A percentile compares a stretch with the other conserved stretches of the same genome.
Evolutionary conservation across 2,329 filamentous ascomycete species (phyloP).

Genomic region (Fusarium stilboides): DNA sequence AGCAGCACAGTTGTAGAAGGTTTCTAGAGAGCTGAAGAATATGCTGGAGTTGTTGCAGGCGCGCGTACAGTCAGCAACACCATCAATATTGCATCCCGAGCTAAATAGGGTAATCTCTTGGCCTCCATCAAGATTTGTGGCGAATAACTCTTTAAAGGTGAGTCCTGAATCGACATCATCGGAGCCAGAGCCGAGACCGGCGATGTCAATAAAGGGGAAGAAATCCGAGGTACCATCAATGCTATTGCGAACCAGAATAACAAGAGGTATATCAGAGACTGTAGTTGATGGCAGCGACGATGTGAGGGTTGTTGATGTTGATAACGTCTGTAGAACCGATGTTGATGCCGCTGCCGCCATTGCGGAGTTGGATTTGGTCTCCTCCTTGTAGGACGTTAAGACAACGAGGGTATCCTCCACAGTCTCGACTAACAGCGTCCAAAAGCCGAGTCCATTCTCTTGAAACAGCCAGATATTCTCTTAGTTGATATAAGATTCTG

Average conservation of each 20-base stretch:
- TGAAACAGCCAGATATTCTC: not conserved
- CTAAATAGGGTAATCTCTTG: conserved; percentile 53
- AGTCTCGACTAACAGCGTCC: conserved; percentile 26
- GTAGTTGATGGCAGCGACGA: conserved; percentile 23
- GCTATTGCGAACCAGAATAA: conserved; percentile 49
- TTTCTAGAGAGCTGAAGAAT: conserved; percentile 56
- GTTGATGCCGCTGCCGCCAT: conserved; percentile 38
- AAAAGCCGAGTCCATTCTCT: conserved; percentile 19
- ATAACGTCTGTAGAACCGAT: conserved; percentile 28
- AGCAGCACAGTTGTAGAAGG: conserved; percentile 59
- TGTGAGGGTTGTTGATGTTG: conserved; percentile 23
- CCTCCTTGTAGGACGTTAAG: not conserved
- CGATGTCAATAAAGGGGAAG: conserved; percentile 57
- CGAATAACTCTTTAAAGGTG: conserved; percentile 55
- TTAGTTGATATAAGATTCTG: too few species aligned
- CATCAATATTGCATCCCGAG: conserved; percentile 53
- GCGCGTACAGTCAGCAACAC: conserved; percentile 51
- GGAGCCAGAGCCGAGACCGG: conserved; percentile 48
- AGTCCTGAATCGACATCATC: conserved; percentile 50
- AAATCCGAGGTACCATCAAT: conserved; percentile 56
- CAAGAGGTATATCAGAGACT: conserved; percentile 48
- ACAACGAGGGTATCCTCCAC: conserved; percentile 12
- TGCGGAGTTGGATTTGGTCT: conserved; percentile 7
- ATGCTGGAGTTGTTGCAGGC: conserved; percentile 52
- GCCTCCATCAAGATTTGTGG: conserved; percentile 53